phyloP scores from a whole-genome alignment of 2,329 filamentous ascomycete genomes.

The Venturia effusa region DNA sequence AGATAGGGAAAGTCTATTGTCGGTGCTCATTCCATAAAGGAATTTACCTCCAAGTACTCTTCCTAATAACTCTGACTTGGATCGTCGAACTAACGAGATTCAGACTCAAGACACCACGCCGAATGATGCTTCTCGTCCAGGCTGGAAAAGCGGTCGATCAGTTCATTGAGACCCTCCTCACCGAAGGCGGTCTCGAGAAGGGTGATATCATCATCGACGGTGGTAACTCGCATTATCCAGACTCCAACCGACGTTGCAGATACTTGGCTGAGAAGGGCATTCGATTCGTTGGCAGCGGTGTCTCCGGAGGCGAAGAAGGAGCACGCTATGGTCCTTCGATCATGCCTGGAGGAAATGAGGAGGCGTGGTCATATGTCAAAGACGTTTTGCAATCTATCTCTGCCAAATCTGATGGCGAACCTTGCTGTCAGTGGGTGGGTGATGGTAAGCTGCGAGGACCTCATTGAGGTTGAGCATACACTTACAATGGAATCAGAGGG shows the following conservation, averaged over 20 bases:
- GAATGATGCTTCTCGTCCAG: constrained; percentile 98
- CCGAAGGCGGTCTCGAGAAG: constrained; percentile 57
- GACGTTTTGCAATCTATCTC: constrained; percentile 97
- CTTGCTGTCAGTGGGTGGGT: constrained; percentile 99
- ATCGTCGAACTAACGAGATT: neutral
- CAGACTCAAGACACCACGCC: constrained; percentile 83
- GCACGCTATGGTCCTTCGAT: constrained; percentile 93
- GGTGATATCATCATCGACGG: constrained; percentile 99
- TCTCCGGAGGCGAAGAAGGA: constrained; percentile 98
- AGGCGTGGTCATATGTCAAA: constrained; percentile 97
- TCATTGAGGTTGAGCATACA: neutral
- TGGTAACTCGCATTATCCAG: constrained; percentile 98
- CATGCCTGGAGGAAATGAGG: constrained; percentile 98
- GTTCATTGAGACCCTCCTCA: constrained; percentile 90
- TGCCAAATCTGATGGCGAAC: constrained; percentile 92
- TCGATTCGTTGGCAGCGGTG: constrained; percentile 91
- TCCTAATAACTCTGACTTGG: no score
- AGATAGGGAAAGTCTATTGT: constrained; percentile 94
- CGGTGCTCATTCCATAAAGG: constrained; percentile 84
- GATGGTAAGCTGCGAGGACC: constrained; percentile 43
- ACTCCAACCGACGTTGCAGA: constrained; percentile 92
- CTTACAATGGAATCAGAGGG: constrained; percentile 43
- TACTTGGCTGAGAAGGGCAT: constrained; percentile 83
- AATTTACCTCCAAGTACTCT: constrained; percentile 67
- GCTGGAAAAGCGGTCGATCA: constrained; percentile 95